Evolutionary conservation across 352 stramenopile genomes (phyloP), one percentile per base, ranked within the genome.

Genomic region (Pythium scleroteichum): DNA sequence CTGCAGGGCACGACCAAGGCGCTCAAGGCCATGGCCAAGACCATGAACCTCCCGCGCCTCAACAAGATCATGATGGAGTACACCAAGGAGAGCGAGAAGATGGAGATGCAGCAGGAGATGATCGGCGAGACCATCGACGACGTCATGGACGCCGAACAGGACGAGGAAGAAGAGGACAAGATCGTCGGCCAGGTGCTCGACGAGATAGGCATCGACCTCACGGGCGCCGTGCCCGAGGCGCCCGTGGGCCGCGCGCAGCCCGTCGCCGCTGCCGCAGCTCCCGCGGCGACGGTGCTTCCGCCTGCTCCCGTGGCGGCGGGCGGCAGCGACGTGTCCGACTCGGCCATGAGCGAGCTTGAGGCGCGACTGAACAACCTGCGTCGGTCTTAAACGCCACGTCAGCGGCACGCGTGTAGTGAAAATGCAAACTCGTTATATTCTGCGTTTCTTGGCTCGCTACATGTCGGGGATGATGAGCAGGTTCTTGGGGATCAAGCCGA

Each of bases 1-100:
- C 68, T 94, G 42, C 78, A 90, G 60, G 82, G 82, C 63, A 94
- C 85, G n/a, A 92, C 82, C 14, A 88, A 84, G 48, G 85, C 84
- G 6, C 89, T 94, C 75, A 85, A 92, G 68, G 62, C 79, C 17
- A 92, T 92, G 96, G 95, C 93, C 2, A 90, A 96, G 49, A 97
- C 96, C 12, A 99, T 99, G 95, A 90, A 99, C 74, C 76, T 98
- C 26, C 94, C 94, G 14, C 76, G 78, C 19, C 90, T 99, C 23
- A 98, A 97, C 64, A 97, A 99, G 81, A 99, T 99, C 82, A 98
- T 99, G 92, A 92, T 95, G 64, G 95, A 99, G 55, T 99, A 99
- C 76, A 96, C 96, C 49, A 95, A 95, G 63, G 96, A 99, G 77
- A 99, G 97, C 75, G 95, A 98, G 76, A 97, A 97, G 70, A 97